Evolutionary conservation across 1,284 basidiomycete genomes (phyloP).

Genomic region (Leccinum pallidistipes): DNA sequence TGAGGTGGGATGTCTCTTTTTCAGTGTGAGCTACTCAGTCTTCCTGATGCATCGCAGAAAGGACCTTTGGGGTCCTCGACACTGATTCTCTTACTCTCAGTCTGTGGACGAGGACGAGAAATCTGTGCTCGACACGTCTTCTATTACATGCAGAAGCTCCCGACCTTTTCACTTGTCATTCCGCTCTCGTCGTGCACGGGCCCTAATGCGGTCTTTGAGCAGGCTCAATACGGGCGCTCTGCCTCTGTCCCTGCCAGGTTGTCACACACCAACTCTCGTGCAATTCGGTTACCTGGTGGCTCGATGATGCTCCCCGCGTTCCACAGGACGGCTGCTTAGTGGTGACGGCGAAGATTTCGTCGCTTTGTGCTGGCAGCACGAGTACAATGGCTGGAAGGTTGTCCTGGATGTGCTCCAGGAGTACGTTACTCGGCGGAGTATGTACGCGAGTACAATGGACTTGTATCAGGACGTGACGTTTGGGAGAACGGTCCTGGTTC

Average conservation of each 20-base stretch:
- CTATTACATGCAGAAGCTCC: constrained; percentile 70
- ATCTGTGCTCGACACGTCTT: constrained; percentile 68
- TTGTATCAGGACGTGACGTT: constrained; percentile 55
- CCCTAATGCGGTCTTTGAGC: constrained; percentile 67
- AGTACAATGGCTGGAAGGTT: constrained; percentile 82
- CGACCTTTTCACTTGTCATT: constrained; percentile 75
- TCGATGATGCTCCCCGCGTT: constrained; percentile 64
- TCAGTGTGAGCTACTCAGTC: no score
- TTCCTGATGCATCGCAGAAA: no score
- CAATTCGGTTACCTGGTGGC: constrained; percentile 75
- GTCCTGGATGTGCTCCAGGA: constrained; percentile 75
- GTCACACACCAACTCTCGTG: constrained; percentile 63
- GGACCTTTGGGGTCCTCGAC: constrained; percentile 44
- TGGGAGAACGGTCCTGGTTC: constrained; percentile 40
- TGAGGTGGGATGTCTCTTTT: no score
- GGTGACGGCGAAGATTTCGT: constrained; percentile 68
- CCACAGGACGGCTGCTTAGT: constrained; percentile 71
- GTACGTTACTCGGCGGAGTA: constrained; percentile 60
- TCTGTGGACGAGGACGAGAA: constrained; percentile 26
- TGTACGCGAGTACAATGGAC: constrained; percentile 41
- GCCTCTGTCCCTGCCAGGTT: constrained; percentile 51
- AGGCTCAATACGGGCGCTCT: constrained; percentile 55
- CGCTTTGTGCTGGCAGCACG: constrained; percentile 79
- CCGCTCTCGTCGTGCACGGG: constrained; percentile 59
- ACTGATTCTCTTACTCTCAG: constrained; percentile 57